Percentiles rank a stretch among this genome's conserved stretches.
Evolutionary conservation across 139 green algal genomes (phyloP).

Genomic region (Chlorella sorokiniana): DNA sequence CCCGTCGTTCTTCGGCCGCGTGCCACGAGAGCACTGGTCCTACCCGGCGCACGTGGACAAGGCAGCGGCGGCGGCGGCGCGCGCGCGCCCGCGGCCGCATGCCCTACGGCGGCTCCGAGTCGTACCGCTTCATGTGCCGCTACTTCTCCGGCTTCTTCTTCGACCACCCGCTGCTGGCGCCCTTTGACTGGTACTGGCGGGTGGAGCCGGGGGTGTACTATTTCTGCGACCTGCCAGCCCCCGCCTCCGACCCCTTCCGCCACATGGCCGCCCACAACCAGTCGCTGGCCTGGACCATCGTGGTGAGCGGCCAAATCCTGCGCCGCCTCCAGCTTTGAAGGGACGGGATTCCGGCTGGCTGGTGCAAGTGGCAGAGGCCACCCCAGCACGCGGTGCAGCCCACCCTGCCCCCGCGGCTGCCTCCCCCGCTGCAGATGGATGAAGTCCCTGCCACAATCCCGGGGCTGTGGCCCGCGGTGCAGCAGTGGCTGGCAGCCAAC

Average conservation of each 20-base stretch:
- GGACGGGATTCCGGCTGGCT: not conserved
- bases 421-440: conserved; percentile 21
- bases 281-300: conserved; percentile 28
- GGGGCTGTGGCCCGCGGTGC: conserved; percentile 11
- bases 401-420: too few species aligned
- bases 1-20: conserved; percentile 32
- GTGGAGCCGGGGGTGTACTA: conserved; percentile 51
- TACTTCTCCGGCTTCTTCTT: conserved; percentile 51
- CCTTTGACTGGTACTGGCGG: conserved; percentile 52
- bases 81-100: conserved; percentile 1
- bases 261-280: conserved; percentile 21
- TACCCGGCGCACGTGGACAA: conserved; percentile 32
- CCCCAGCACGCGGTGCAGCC: too few species aligned
- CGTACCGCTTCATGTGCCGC: conserved; percentile 53
- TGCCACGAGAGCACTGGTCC: conserved; percentile 34
- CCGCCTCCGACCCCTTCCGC: conserved; percentile 43
- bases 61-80: conserved; percentile 7
- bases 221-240: conserved; percentile 41
- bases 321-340: not conserved
- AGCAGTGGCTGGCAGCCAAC: conserved; percentile 17
- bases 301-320: not conserved
- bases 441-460: conserved; percentile 4
- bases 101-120: conserved; percentile 40
- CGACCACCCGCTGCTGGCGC: conserved; percentile 41
- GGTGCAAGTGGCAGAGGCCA: not conserved